Evolutionary conservation across 2,329 filamentous ascomycete genomes (phyloP), one percentile per base, ranked within the genome.

Genomic region (Fusarium abutilonis): DNA sequence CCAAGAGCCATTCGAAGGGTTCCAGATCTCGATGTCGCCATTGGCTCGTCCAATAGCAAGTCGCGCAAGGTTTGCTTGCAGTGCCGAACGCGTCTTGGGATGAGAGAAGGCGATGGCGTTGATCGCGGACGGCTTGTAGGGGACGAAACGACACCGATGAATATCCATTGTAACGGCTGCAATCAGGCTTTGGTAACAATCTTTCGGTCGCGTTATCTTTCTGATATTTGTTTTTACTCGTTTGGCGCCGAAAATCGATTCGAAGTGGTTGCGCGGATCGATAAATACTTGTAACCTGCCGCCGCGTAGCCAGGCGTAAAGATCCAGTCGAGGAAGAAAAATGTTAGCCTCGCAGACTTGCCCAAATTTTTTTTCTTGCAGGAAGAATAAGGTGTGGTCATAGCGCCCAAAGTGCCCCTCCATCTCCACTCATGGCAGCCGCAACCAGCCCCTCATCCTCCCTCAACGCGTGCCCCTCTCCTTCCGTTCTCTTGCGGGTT

Each of bases 1-100:
- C 95, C 95, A 99, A 60, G 83, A 81, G 14, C 91, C 92, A 64
- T 86, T 86, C 50, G 88, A 79, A 4, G 94, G 93, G 75, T 97
- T 97, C 95, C 95, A 99, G 65, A 99, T 93, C 78, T 99, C 95
- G 69, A 99, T 95, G 73, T 97, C 92, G 69, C 95, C 95, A 75
- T 98, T 97, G 56, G 92, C 90, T 66, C 95, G 89, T 58, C 95
- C 95, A 70, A 99, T 86, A 2, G 95, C 95, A 51, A 98, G 85
- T 67, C 93, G 87, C 83, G 87, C 60, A 82, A 85, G 19, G 83
- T 82, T 69, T 77, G 83, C 69, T 74, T 81, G 74, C 75, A 73
- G 79, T 63, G 78, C 76, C 58, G 82, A 78, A 66, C 77, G 77
- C 47, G 78, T 64, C 59, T 77, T 80, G 17, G 90, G 82, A 74